Conservation (phyloP, 148 eudicot species). For the Rhododendron kiyosumense region DNA sequence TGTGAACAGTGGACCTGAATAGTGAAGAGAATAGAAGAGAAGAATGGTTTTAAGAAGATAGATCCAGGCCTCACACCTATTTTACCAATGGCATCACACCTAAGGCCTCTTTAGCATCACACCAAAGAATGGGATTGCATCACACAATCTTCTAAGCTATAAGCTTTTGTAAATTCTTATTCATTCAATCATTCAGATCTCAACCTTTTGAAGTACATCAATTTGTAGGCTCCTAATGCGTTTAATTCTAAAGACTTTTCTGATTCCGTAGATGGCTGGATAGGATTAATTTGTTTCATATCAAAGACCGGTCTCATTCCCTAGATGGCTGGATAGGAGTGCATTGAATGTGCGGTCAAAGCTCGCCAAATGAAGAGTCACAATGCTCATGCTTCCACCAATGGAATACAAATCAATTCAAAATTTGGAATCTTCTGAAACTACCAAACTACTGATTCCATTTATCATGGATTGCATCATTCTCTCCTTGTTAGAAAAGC, state of each 20-base stretch:
- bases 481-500: no score
- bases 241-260: not conserved
- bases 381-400: not conserved
- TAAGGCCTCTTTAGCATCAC: no score
- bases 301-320: not conserved
- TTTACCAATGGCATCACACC: no score
- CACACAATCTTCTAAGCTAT: not conserved
- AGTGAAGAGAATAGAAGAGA: not conserved
- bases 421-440: not conserved
- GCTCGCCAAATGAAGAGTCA: not conserved
- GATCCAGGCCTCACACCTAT: not conserved
- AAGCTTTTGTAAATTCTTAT: not conserved
- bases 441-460: not conserved
- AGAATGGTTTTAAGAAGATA: not conserved
- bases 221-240: not conserved
- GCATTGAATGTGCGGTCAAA: not conserved
- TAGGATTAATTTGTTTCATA: not conserved
- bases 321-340: not conserved
- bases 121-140: not conserved
- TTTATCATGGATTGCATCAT: not conserved
- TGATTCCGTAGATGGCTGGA: not conserved
- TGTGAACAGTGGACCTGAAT: not conserved
- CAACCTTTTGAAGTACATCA: not conserved
- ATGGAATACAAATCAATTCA: not conserved
- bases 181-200: not conserved